Evolutionary conservation across 2,329 filamentous ascomycete genomes (phyloP).

Genomic region (Sporothrix euskadiensis): DNA sequence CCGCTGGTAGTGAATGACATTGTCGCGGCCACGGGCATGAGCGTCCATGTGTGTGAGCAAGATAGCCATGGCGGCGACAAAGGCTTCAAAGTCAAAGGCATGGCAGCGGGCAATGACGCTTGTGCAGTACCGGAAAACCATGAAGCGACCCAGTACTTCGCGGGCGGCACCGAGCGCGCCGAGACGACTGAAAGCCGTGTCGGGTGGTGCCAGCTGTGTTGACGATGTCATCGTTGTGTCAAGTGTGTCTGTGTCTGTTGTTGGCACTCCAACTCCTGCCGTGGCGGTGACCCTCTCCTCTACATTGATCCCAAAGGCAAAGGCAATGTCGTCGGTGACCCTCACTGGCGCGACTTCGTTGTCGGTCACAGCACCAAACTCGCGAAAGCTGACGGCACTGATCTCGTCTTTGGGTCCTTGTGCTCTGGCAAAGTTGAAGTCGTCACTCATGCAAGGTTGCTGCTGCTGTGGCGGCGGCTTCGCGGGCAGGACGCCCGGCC

Average conservation of each 20-base stretch:
- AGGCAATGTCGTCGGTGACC: not conserved
- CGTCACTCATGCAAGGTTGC: not conserved
- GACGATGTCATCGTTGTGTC: not conserved
- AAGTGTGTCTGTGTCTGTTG: not conserved
- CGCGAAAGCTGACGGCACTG: not conserved
- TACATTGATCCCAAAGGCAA: not conserved
- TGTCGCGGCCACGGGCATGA: constrained; percentile 33
- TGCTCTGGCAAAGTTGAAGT: not conserved
- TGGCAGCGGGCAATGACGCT: constrained; percentile 36
- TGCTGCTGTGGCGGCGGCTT: not conserved
- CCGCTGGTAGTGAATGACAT: constrained; percentile 44
- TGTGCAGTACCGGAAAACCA: constrained; percentile 39
- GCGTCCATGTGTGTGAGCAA: constrained; percentile 42
- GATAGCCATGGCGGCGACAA: constrained; percentile 43
- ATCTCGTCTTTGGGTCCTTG: not conserved
- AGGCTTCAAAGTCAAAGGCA: constrained; percentile 42
- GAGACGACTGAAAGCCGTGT: constrained; percentile 46
- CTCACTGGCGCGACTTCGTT: not conserved
- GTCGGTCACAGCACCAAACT: not conserved
- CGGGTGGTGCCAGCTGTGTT: constrained; percentile 40
- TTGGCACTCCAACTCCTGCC: not conserved
- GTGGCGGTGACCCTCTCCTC: not conserved
- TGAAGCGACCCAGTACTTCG: constrained; percentile 43
- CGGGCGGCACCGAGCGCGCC: constrained; percentile 44
- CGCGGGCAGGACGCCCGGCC: constrained; percentile 23